phyloP scores from a whole-genome alignment of 495 filamentous ascomycete species.

The Cenococcum geophilum region DNA sequence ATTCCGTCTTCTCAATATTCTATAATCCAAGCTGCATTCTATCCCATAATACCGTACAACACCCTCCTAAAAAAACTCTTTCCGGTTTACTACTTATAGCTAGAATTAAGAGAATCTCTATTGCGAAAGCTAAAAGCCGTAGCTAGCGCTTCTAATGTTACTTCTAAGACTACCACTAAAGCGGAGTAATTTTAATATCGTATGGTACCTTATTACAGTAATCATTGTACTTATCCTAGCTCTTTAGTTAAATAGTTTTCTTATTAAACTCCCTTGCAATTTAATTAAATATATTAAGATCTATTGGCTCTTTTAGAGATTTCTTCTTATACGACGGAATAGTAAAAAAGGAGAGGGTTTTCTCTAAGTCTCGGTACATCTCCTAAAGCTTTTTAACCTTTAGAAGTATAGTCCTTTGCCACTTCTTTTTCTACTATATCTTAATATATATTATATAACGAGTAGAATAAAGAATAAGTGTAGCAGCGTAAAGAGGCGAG shows the following conservation, averaged over 20 bases:
- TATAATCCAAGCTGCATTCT: no score
- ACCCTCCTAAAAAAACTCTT: no score
- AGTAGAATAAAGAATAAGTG: no score
- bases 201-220: neutral
- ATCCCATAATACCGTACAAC: no score
- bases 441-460: slow-evolving; percentile 1
- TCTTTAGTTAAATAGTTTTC: neutral
- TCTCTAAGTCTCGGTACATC: no score
- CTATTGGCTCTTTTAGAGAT: neutral
- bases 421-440: neutral
- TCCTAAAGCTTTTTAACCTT: slow-evolving; percentile 3
- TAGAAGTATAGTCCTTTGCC: neutral
- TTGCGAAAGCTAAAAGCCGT: no score
- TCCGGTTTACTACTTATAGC: no score
- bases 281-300: neutral
- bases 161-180: no score
- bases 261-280: neutral
- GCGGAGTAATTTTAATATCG: no score
- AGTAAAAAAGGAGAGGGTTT: neutral
- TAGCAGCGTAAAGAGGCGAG: neutral
- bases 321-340: neutral
- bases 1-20: no score
- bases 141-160: no score
- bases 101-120: no score
- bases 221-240: slow-evolving; percentile 2